Evolutionary conservation across 768 basidiomycete species (phyloP), one percentile per base, ranked within the genome.

Genomic region (Tremella yokohamensis): DNA sequence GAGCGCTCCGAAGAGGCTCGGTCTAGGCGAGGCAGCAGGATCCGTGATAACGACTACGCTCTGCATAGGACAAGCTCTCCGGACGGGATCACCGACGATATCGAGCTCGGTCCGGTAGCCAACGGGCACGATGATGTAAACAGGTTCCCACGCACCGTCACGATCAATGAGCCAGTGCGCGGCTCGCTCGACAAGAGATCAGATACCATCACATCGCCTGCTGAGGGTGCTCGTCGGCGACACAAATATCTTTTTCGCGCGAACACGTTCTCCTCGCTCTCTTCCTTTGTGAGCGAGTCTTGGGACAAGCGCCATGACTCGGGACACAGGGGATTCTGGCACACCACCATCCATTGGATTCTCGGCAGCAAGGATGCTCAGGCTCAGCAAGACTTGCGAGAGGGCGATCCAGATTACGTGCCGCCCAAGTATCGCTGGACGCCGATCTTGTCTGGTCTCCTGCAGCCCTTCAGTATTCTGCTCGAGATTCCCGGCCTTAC

Each of bases 401-500:
- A 52, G 39, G 56, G 52, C 7, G 51, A 57, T 54, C 52, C 56
- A 40, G 56, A 58, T 22, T 58, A 62, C 38, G 51, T 57, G 13
- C 52, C 56, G 16, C 61, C 61, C 8, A 59, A 60, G 44, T 62
- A 57, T 47, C 53, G 64, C 11, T 66, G 65, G 65, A 60, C 62
- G 15, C 65, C 62, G 0, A 66, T 66, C 29, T 51, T 66, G n/a
- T 54, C 51, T 19, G 65, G 65, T 8, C 50, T 66, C 8, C 25
- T 63, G 16, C 55, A 60, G 19, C 73, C 73, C 0, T 88, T 91
- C 66, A 83, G 85, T 16, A 87, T 90, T 49, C 80, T 91, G n/a
- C 79, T 90, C 26, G 86, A 87, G 65, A 87, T 91, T 25, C 89
- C 89, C 0, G 86, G 86, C 15, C 76, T 90, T 11, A 90, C 87